phyloP scores from a whole-genome alignment of 768 basidiomycete species.

The Lactarius sanguifluus region DNA sequence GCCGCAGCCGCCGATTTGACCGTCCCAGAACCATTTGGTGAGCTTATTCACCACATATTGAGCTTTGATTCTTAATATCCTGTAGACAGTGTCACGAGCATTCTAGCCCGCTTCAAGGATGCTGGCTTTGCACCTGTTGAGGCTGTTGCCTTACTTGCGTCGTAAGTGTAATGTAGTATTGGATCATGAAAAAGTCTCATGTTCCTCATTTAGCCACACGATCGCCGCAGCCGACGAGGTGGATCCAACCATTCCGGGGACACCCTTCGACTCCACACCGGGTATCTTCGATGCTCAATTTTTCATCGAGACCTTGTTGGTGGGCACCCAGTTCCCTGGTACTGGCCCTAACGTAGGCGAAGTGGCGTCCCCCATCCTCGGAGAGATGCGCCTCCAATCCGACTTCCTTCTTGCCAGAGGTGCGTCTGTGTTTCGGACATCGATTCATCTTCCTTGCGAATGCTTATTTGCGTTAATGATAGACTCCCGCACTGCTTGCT shows the following conservation, averaged over 20 bases:
- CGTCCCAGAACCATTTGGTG: conserved; percentile 39
- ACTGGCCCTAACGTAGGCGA: neutral
- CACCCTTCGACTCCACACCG: conserved; percentile 38
- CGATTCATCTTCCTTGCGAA: neutral
- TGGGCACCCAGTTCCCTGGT: neutral
- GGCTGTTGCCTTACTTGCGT: conserved; percentile 38
- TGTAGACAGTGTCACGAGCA: conserved; percentile 29
- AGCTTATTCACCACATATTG: neutral
- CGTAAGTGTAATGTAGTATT: conserved; percentile 26
- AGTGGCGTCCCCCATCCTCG: conserved; percentile 7
- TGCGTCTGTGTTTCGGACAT: neutral
- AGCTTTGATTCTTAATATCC: conserved; percentile 25
- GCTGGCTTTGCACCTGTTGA: conserved; percentile 37
- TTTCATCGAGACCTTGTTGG: conserved; percentile 35
- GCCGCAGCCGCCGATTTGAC: conserved; percentile 27
- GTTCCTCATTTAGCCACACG: conserved; percentile 18
- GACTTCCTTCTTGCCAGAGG: conserved; percentile 32
- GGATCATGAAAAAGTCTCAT: conserved; percentile 15
- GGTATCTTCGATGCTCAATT: conserved; percentile 35
- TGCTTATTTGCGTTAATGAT: neutral
- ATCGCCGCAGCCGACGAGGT: conserved; percentile 33
- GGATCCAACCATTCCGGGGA: conserved; percentile 35
- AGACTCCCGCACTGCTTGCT: conserved; percentile 39
- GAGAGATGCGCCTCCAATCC: conserved; percentile 14
- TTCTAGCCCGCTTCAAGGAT: conserved; percentile 37